Evolutionary conservation across 1,284 basidiomycete genomes (phyloP).

Genomic region (Somion occarium): DNA sequence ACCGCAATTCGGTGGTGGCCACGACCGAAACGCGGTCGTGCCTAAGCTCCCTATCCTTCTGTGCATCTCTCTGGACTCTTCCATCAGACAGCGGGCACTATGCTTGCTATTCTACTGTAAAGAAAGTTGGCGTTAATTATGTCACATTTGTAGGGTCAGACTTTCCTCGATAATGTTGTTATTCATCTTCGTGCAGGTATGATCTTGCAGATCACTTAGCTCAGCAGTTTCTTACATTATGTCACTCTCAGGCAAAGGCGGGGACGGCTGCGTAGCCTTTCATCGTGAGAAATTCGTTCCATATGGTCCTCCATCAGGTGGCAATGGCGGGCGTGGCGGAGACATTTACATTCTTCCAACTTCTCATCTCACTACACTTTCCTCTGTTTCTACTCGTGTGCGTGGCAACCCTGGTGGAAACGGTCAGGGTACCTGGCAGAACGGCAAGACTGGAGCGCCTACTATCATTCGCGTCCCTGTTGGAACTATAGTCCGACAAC

Average conservation of each 20-base stretch:
- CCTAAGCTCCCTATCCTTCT: too few relatives aligned
- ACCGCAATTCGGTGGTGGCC: too few relatives aligned
- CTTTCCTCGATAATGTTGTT: conserved; percentile 78
- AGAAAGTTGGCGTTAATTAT: too few relatives aligned
- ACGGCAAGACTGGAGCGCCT: conserved; percentile 73
- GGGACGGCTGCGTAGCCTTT: conserved; percentile 81
- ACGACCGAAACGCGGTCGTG: too few relatives aligned
- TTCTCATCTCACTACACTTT: conserved; percentile 71
- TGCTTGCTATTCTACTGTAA: too few relatives aligned
- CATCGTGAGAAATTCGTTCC: conserved; percentile 76
- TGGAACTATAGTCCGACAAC: conserved; percentile 83
- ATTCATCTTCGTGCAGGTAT: conserved; percentile 74
- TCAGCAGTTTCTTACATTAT: neutral
- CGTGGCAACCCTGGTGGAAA: conserved; percentile 63
- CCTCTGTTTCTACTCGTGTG: conserved; percentile 64
- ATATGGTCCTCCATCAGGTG: conserved; percentile 84
- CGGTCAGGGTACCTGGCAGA: conserved; percentile 82
- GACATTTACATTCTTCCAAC: conserved; percentile 82
- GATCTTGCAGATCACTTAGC: conserved; percentile 14
- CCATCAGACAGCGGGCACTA: neutral
- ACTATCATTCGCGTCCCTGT: conserved; percentile 78
- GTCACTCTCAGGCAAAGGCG: conserved; percentile 62
- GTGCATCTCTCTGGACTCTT: neutral
- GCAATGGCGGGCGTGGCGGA: conserved; percentile 85
- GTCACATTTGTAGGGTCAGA: conserved; percentile 73